Base-by-base conservation (phyloP, 164 flowering plant genomes). In the Piper betle region DNA sequence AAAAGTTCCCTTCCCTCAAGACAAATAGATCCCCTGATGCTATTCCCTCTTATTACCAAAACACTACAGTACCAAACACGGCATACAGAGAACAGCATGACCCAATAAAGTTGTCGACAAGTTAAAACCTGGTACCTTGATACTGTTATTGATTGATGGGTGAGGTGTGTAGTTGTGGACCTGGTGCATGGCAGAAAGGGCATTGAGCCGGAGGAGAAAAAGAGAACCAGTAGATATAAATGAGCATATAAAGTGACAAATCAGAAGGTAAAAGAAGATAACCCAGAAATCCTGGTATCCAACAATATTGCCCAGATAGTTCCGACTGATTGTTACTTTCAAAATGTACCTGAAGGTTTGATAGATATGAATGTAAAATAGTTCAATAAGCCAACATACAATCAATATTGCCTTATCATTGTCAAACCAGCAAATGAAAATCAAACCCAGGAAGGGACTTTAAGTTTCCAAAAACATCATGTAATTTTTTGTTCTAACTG, bases 231-330 rank as follows among this genome's bases (percentile, higher is more conserved):
- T n/a, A 53, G n/a, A 53, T 53, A n/a, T 17, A 53, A 53, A 53
- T n/a, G 2, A 53, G n/a, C 19, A 53, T 2, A 1, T 9, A 53
- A 53, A 53, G 33, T 15, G 12, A 20, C 12, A 43, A 43, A 8
- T 43, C 50, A 43, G 50, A 43, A 43, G 50, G 16, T 12, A 39
- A 58, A 58, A 39, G 3, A 15, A 37, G 46, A 39, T 77, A 82
- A 91, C 97, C 88, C 81, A 81, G 71, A 91, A 86, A 65, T 91
- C 97, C 74, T 88, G 89, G 76, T 77, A 82, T 66, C 88, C 88
- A 52, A 83, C 75, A 52, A 91, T 84, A 78, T 83, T 86, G 69
- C 87, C 87, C 65, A 78, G 92, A 81, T 88, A 91, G 67, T 84
- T 88, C 62, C 97, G 90, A 65, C 77, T 85, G 61, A 91, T 69